These are phyloP conservation scores for Penicillium capsulatum DNA, from an alignment of 2,329 filamentous ascomycete species.

Conservation along the genomic window DNA sequence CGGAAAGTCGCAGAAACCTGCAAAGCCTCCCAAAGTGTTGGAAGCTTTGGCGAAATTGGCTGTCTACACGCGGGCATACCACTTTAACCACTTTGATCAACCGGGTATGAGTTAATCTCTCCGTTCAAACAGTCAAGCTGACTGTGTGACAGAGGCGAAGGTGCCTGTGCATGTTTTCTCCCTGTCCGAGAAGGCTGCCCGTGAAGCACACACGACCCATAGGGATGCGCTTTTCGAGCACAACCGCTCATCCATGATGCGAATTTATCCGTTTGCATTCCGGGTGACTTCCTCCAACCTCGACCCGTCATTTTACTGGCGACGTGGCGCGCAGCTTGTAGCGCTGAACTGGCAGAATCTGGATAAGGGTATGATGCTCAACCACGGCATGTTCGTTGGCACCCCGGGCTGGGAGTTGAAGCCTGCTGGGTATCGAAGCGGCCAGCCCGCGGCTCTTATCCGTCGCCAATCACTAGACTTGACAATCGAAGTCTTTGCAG, in stretches of 20 bases:
- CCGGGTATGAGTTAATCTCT: constrained; percentile 47
- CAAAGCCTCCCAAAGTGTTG: constrained; percentile 60
- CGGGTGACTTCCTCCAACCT: constrained; percentile 81
- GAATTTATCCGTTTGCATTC: constrained; percentile 79
- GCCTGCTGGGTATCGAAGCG: constrained; percentile 64
- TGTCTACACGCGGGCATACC: constrained; percentile 81
- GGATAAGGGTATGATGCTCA: constrained; percentile 93
- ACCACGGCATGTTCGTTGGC: constrained; percentile 83
- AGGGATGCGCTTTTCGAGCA: constrained; percentile 68
- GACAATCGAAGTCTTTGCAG: constrained; percentile 68
- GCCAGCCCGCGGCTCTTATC: constrained; percentile 35
- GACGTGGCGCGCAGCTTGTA: constrained; percentile 83
- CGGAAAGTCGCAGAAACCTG: constrained; percentile 25
- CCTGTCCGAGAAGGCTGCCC: constrained; percentile 58
- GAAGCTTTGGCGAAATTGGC: constrained; percentile 68
- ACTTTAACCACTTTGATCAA: constrained; percentile 68
- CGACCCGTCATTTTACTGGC: constrained; percentile 80
- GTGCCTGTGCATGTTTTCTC: constrained; percentile 63
- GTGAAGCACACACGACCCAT: constrained; percentile 58
- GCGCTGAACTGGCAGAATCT: constrained; percentile 91
- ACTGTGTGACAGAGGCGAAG: constrained; percentile 37
- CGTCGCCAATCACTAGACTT: constrained; percentile 58
- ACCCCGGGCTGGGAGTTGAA: constrained; percentile 83
- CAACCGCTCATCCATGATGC: constrained; percentile 78
- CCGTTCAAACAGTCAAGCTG: neutral